Evolutionary conservation across 768 basidiomycete genomes (phyloP).

Genomic region (Neoboletus magnificus): DNA sequence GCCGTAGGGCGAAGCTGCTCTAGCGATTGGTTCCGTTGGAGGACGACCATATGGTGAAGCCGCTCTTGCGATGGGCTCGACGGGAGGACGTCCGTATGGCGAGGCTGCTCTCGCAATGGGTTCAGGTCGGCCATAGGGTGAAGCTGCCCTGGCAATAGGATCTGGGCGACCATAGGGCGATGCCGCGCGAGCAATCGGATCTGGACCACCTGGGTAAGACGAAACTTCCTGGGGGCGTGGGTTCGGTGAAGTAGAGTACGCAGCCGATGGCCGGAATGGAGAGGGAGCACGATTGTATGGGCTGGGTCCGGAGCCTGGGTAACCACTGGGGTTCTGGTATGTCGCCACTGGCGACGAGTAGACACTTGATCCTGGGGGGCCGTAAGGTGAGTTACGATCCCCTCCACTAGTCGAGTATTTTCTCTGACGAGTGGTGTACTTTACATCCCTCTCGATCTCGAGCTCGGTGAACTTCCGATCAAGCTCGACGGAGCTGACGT

Average conservation of each 20-base stretch:
- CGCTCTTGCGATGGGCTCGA: conserved; percentile 17
- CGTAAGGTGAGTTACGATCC: conserved; percentile 25
- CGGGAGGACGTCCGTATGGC: conserved; percentile 28
- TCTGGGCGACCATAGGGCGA: conserved; percentile 36
- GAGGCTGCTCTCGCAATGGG: conserved; percentile 21
- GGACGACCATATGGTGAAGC: conserved; percentile 34
- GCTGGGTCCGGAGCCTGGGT: conserved; percentile 25
- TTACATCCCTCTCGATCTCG: conserved; percentile 32
- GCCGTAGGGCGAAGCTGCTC: conserved; percentile 33
- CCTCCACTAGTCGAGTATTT: conserved; percentile 45
- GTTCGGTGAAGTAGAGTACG: conserved; percentile 45
- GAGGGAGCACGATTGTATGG: conserved; percentile 34
- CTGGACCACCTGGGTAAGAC: conserved; percentile 37
- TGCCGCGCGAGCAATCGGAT: conserved; percentile 31
- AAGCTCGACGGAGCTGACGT: conserved; percentile 27
- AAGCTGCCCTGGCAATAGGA: conserved; percentile 31
- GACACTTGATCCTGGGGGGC: conserved; percentile 1
- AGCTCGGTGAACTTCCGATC: conserved; percentile 38
- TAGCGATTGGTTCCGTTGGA: conserved; percentile 38
- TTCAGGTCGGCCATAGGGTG: conserved; percentile 34
- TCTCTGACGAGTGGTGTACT: conserved; percentile 36
- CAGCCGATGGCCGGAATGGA: conserved; percentile 31
- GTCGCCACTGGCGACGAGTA: conserved; percentile 31
- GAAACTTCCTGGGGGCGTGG: conserved; percentile 45
- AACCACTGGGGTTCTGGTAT: conserved; percentile 25